Percentiles rank a stretch among this genome's conserved stretches.
Conservation (phyloP, 352 stramenopile species). For the Bremia lactucae region DNA sequence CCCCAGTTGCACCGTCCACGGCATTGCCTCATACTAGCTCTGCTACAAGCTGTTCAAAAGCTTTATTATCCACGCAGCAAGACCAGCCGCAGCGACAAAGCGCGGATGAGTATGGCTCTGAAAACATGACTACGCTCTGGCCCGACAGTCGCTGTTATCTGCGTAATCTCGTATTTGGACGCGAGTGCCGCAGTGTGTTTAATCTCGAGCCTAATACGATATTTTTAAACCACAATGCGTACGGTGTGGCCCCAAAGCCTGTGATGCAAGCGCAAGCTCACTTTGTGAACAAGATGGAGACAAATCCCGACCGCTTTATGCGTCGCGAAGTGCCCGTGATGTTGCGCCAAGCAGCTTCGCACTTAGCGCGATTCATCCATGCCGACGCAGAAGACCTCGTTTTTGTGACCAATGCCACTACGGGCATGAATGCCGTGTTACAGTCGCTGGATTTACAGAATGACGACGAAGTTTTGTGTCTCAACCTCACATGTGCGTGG, state of each 20-base stretch:
- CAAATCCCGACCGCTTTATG: conserved; percentile 79
- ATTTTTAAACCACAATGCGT: conserved; percentile 81
- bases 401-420: conserved; percentile 81
- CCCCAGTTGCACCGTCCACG: conserved; percentile 6
- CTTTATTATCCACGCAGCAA: conserved; percentile 4
- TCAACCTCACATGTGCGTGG: conserved; percentile 76
- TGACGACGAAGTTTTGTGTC: conserved; percentile 79
- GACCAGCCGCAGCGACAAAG: conserved; percentile 16
- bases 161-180: conserved; percentile 48
- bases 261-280: conserved; percentile 76
- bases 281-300: conserved; percentile 84
- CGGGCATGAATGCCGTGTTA: conserved; percentile 76
- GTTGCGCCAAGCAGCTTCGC: conserved; percentile 49
- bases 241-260: conserved; percentile 57
- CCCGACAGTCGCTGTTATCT: conserved; percentile 48
- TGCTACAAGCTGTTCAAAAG: conserved; percentile 3
- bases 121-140: conserved; percentile 64
- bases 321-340: conserved; percentile 47
- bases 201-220: conserved; percentile 68
- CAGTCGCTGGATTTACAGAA: conserved; percentile 80
- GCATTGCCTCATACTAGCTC: conserved; percentile 7
- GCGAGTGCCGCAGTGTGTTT: conserved; percentile 61
- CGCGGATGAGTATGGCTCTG: not conserved
- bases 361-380: conserved; percentile 58
- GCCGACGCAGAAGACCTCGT: conserved; percentile 71